Conservation (phyloP, 208 protist genomes). For the Acanthamoeba pearcei region DNA sequence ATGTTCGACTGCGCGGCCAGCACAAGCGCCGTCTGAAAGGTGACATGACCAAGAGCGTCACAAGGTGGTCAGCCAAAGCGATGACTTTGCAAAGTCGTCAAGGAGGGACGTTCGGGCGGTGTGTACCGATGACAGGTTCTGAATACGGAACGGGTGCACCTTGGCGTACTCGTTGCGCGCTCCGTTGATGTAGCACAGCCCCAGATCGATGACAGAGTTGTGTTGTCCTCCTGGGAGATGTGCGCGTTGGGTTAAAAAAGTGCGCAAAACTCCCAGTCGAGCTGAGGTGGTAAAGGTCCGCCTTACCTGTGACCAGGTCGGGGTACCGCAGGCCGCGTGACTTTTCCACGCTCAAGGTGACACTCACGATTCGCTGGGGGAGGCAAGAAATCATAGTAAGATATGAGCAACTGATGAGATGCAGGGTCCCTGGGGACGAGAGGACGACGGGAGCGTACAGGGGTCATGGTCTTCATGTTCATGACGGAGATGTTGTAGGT, state of each 20-base stretch:
- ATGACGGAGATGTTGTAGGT: conserved; percentile 69
- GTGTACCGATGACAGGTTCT: conserved; percentile 73
- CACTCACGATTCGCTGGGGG: conserved; percentile 17
- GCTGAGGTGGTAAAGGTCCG: not conserved
- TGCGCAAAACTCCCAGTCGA: not conserved
- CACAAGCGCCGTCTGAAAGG: conserved; percentile 8
- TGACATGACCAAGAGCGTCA: not conserved
- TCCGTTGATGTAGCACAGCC: conserved; percentile 71
- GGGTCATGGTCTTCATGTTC: conserved; percentile 76
- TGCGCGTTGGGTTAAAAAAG: not conserved
- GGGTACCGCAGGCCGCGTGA: conserved; percentile 35
- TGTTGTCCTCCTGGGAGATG: not conserved
- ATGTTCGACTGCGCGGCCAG: conserved; percentile 80
- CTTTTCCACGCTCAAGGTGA: conserved; percentile 61
- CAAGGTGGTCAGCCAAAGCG: not conserved
- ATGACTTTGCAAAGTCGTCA: conserved; percentile 41
- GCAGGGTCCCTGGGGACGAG: not conserved
- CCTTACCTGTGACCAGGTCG: not conserved
- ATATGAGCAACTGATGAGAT: not conserved
- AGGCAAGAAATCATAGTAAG: not conserved
- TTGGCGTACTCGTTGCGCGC: conserved; percentile 76
- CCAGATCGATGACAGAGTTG: conserved; percentile 53
- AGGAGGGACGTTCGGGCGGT: not conserved
- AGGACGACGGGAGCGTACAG: not conserved
- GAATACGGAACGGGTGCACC: conserved; percentile 66